Percentiles rank a stretch among this genome's conserved stretches.
phyloP scores from a whole-genome alignment of 768 basidiomycete genomes.

The Leccinum subtestaceum region DNA sequence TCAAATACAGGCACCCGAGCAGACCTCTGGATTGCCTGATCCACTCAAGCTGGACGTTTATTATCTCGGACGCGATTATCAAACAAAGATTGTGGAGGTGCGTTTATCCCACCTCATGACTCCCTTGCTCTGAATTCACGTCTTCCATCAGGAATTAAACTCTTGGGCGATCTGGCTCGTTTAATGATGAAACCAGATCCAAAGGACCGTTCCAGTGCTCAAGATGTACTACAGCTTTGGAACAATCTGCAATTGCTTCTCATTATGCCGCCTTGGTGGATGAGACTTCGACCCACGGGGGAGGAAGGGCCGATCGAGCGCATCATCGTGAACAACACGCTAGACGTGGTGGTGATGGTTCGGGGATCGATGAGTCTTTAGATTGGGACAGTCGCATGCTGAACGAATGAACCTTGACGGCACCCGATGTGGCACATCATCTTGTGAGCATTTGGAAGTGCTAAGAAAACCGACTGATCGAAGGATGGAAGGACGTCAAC shows the following conservation, averaged over 20 bases:
- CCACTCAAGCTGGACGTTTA: slow-evolving; percentile 32
- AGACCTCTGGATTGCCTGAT: slow-evolving; percentile 20
- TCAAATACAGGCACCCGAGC: slow-evolving; percentile 22
- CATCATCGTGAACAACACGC: slow-evolving; percentile 11
- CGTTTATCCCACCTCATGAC: background rate
- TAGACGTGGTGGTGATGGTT: slow-evolving; percentile 13
- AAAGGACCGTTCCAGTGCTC: background rate
- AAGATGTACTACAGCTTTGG: slow-evolving; percentile 5
- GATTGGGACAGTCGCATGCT: no score
- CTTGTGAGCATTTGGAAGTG: background rate
- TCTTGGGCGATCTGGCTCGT: background rate
- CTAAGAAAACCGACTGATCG: background rate
- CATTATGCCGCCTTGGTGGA: slow-evolving; percentile 5
- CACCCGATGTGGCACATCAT: background rate
- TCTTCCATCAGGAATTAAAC: slow-evolving; percentile 4
- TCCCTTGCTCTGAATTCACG: background rate
- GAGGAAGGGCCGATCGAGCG: slow-evolving; percentile 14
- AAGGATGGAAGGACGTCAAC: no score
- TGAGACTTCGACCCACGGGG: slow-evolving; percentile 1
- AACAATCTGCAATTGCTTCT: slow-evolving; percentile 3
- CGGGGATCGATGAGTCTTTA: slow-evolving; percentile 8
- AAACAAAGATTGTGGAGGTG: slow-evolving; percentile 15
- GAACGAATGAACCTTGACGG: no score
- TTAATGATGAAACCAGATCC: slow-evolving; percentile 11
- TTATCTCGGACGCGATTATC: slow-evolving; percentile 26